Base-by-base conservation (phyloP, 345 rosid species). In the Eucalyptus virginea region DNA sequence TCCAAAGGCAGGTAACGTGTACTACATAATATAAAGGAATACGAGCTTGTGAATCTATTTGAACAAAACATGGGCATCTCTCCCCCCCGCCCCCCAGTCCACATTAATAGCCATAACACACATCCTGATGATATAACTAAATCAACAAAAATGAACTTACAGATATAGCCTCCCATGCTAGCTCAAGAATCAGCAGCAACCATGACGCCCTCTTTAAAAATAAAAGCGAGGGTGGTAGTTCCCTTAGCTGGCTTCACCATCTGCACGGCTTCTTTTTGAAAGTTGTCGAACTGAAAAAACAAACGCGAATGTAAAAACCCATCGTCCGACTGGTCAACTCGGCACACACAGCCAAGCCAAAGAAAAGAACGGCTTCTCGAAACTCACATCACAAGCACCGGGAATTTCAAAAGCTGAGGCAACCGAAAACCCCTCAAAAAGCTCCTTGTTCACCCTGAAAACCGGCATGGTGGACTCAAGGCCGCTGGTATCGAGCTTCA, bases 181-280 rank as follows among this genome's bases (percentile, higher is more conserved):
- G 99, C 99, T 90, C 99, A 94, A 88, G 99, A 97, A 94, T 98
- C 99, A 91, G 99, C 99, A 88, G 99, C 99, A 51, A 98, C 99
- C 95, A 97, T 98, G 50, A 98, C 98, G 54, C 99, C 99, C 52
- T 94, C 98, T 92, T 96, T 94, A 88, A 98, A 98, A 88, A 98
- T 98, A 86, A 98, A 98, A 87, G 99, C 99, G 42, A 98, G 97
- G 1, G 99, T 98, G 26, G 99, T 98, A 81, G 99, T 98, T 47
- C 99, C 99, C 93, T 95, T 96, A 2, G 99, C 98, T 26, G 97
- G 99, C 94, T 98, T 98, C 94, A 98, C 96, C 96, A 95, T 97
- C 88, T 95, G 96, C 26, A 94, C 87, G 88, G 99, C 98, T 88
- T 96, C 97, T 91, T 96, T 96, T 93, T 92, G 94, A 89, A 98